Evolutionary conservation across 1,284 basidiomycete species (phyloP), one percentile per base, ranked within the genome.

Genomic region (Cryptococcus sp.): DNA sequence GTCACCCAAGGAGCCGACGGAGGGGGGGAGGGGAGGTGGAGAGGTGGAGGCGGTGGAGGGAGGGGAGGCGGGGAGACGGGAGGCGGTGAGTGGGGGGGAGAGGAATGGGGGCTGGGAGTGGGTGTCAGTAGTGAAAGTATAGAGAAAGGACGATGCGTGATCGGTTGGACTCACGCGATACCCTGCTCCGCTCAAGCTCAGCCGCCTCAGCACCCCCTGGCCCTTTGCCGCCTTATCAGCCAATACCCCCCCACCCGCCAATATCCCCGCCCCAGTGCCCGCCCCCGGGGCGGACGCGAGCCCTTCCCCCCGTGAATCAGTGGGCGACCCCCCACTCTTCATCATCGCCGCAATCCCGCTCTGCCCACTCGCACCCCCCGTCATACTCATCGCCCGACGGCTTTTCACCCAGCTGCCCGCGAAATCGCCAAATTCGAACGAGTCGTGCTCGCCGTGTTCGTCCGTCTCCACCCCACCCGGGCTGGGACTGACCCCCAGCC

Each of bases 211-310:
- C 3, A 72, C 67, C 18, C 73, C 73, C 56, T 75, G 67, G 35
- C 71, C 73, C 50, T 65, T 70, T 8, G 72, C 66, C 24, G 63
- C 64, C 55, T 75, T 73, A 58, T 73, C 73, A 37, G 65, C 67
- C 46, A 73, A 51, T 12, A 69, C 64, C 4, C 63, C 64, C 8
- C 36, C 36, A 21, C 36, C 38, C 8, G 51, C 28, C 47, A 42
- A 11, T 6, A 35, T 46, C n/a, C 49, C 56, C 36, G 28, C 37
- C 50, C 46, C 21, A 24, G 51, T 39, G 15, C 37, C 36, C 21
- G 38, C 36, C 23, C 42, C 50, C 24, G 39, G 46, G 8, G 37
- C 49, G 11, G 49, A 16, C 20, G 37, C 24, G 15, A 20, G 20
- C 9, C 42, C 46, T 23, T 42, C 13, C 39, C 51, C 21, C 40